Evolutionary conservation across 1,139 yeast genomes (phyloP).

Genomic region (Hemisphaericaspora subhashii): DNA sequence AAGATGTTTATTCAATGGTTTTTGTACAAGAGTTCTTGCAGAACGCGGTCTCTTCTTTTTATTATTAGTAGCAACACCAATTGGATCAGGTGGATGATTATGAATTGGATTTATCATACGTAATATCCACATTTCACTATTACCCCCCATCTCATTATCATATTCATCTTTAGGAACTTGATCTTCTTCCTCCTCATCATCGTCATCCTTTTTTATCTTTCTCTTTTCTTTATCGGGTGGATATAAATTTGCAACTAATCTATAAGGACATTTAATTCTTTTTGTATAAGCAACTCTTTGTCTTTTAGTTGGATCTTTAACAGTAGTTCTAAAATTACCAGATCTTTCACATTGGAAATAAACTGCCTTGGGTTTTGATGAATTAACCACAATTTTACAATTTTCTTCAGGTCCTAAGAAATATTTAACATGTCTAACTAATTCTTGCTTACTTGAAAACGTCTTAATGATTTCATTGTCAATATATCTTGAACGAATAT

Average conservation of each 20-base stretch:
- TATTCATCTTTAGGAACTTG: conserved; percentile 19
- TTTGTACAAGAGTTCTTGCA: conserved; percentile 46
- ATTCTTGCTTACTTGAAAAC: conserved; percentile 40
- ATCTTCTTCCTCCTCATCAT: too few relatives aligned
- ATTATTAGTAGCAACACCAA: too few relatives aligned
- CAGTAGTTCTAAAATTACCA: conserved; percentile 50
- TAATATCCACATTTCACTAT: conserved; percentile 47
- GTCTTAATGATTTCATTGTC: conserved; percentile 51
- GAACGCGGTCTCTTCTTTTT: conserved; percentile 38
- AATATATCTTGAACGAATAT: conserved; percentile 30
- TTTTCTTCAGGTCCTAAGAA: conserved; percentile 45
- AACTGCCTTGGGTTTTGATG: conserved; percentile 51
- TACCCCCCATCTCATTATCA: conserved; percentile 16
- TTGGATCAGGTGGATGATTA: conserved; percentile 49
- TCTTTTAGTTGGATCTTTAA: conserved; percentile 47
- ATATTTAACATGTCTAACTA: conserved; percentile 45
- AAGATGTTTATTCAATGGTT: conserved; percentile 39
- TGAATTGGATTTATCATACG: conserved; percentile 51
- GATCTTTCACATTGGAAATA: conserved; percentile 52
- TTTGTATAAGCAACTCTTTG: conserved; percentile 54
- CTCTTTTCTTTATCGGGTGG: conserved; percentile 45
- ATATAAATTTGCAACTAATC: conserved; percentile 49
- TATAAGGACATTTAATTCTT: conserved; percentile 49
- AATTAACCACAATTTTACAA: conserved; percentile 49
- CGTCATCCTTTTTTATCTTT: conserved; percentile 22